Base-by-base conservation (phyloP, 2,329 filamentous ascomycete species). In the Albifimbria verrucaria region DNA sequence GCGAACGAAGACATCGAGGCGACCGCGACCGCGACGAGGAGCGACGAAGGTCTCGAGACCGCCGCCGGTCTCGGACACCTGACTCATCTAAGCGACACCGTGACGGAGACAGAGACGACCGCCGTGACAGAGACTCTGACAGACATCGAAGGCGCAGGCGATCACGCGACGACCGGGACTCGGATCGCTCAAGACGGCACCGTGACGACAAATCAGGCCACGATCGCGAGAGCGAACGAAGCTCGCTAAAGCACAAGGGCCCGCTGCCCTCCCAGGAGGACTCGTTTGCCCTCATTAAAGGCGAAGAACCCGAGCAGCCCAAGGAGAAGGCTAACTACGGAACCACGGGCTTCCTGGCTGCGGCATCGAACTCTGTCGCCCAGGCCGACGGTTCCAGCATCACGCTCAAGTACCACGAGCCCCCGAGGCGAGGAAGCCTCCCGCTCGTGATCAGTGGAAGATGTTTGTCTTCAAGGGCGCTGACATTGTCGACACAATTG, bases 321-420 rank as follows among this genome's bases (percentile, higher is more conserved):
- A 92, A 94, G 65, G 87, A 97, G 68, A 92, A 92, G 69, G 89
- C 92, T 41, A 99, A 97, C 71, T 96, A 88, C 70, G 83, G 81
- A 20, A 83, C 79, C 28, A 92, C 92, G 0, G 94, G 94, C 24
- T 77, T 88, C 7, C 79, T 99, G 18, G 94, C 94, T 3, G 90
- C 92, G 44, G 92, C 91, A 58, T 92, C 92, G 49, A 97, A 99
- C 68, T 77, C 83, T 2, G 71, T 86, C 18, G 85, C 85, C 7
- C 85, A 95, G 57, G 83, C 83, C 23, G 85, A 85, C 63, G 90
- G 90, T 53, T 88, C 86, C 3, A 81, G 81, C 21, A 86, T 96
- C 51, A 85, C 90, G 3, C 82, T 99, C 46, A 97, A 97, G 76
- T 99, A 99, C 71, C 90, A 97, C 73, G 94, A 99, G 72, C 94